Percentiles rank a stretch among this genome's conserved stretches.
Conservation (phyloP, 768 basidiomycete species). For the Mrakia gelida region DNA sequence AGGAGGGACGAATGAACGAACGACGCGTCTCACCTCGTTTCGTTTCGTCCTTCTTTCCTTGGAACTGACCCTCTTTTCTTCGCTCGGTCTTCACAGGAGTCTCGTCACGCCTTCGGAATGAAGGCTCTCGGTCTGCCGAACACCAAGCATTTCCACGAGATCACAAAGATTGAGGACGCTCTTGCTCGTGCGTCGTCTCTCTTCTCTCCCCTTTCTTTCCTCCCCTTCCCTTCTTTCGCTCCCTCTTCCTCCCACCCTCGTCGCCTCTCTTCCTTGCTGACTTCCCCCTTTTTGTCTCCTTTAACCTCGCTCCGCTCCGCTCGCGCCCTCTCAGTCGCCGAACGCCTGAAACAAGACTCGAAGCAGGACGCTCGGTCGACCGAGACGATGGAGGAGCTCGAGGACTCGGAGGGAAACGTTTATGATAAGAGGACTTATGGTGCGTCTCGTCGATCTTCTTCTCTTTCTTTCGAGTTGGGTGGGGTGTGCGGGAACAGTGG, state of each 20-base stretch:
- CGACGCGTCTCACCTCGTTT: too few species aligned
- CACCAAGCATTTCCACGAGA: constrained; percentile 98
- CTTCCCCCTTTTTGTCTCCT: too few species aligned
- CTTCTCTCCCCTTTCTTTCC: too few species aligned
- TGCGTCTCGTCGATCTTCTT: background rate
- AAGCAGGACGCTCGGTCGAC: constrained; percentile 85
- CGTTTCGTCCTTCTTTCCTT: background rate
- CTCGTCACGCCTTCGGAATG: constrained; percentile 96
- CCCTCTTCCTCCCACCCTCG: too few species aligned
- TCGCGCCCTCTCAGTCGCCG: constrained; percentile 69
- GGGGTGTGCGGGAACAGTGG: background rate
- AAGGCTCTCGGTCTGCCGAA: constrained; percentile 93
- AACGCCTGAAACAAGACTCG: constrained; percentile 96
- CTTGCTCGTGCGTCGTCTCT: constrained; percentile 69
- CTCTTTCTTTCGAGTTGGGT: background rate
- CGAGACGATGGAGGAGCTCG: constrained; percentile 95
- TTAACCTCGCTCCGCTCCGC: too few species aligned
- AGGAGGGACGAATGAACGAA: background rate
- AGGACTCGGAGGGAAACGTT: constrained; percentile 97
- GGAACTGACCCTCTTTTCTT: background rate
- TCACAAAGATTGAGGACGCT: constrained; percentile 94
- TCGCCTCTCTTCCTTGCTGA: background rate
- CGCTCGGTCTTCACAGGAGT: constrained; percentile 56
- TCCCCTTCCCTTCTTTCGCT: too few species aligned
- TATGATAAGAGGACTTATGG: constrained; percentile 93